A percentile compares a stretch with the other conserved stretches of the same genome.
Conservation (phyloP, 2,329 filamentous ascomycete genomes). For the Trichoderma aggressivum region DNA sequence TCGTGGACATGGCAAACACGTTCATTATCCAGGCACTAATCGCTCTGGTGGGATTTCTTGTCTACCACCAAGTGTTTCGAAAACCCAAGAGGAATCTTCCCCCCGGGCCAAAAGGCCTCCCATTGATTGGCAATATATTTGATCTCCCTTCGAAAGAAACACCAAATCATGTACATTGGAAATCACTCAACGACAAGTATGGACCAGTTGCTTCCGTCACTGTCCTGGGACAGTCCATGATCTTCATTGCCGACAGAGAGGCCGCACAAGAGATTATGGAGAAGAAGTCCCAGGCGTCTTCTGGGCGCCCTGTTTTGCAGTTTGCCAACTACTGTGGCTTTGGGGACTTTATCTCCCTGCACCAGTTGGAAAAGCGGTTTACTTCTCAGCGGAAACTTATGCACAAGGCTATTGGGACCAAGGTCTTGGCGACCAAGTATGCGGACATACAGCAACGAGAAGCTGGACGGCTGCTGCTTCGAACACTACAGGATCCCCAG, state of each 20-base stretch:
- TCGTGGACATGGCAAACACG: neutral
- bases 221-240: slow-evolving; percentile 31
- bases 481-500: neutral
- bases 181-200: slow-evolving; percentile 32
- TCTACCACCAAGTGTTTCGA: neutral
- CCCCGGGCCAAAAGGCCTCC: slow-evolving; percentile 32
- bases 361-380: neutral
- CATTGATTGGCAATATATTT: slow-evolving; percentile 44
- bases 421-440: neutral
- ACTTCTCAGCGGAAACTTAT: neutral
- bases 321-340: slow-evolving; percentile 8
- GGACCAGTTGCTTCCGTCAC: slow-evolving; percentile 26
- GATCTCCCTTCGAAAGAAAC: slow-evolving; percentile 38
- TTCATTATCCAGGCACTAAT: neutral
- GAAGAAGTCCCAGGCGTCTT: slow-evolving; percentile 31
- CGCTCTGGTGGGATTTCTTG: neutral
- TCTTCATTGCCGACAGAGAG: slow-evolving; percentile 38
- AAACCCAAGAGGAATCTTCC: slow-evolving; percentile 17
- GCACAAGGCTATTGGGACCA: neutral
- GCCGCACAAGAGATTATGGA: slow-evolving; percentile 36
- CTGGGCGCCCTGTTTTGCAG: neutral
- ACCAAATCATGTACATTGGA: slow-evolving; percentile 33
- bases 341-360: neutral
- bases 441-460: neutral
- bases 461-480: neutral